These are phyloP conservation scores for Cicer judaicum DNA, from an alignment of 306 rosid species.

Conservation along the genomic window DNA sequence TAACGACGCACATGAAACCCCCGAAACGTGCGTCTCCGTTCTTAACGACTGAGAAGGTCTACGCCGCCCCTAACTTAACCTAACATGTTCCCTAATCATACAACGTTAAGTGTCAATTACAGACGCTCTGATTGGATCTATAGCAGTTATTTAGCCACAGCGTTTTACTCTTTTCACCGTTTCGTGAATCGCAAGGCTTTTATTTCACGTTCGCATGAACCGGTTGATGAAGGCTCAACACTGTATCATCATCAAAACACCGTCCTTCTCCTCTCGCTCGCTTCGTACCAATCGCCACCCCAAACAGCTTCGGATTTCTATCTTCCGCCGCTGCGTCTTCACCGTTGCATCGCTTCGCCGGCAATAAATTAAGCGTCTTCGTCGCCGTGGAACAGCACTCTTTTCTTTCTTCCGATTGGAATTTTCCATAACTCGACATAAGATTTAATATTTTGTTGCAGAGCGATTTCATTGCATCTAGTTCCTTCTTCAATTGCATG, in stretches of 20 bases:
- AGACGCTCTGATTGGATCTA: constrained; percentile 58
- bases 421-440: constrained; percentile 60
- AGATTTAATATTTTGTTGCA: constrained; percentile 69
- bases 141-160: constrained; percentile 64
- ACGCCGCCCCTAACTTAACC: constrained; percentile 32
- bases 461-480: constrained; percentile 71
- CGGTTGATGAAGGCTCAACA: constrained; percentile 53
- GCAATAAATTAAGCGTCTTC: constrained; percentile 61
- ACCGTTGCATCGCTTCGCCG: constrained; percentile 41
- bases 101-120: constrained; percentile 48
- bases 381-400: constrained; percentile 40
- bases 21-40: constrained; percentile 54
- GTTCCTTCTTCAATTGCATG: constrained; percentile 62
- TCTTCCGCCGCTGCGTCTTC: constrained; percentile 25
- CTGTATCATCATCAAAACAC: constrained; percentile 49
- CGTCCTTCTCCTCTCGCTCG: constrained; percentile 56
- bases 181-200: constrained; percentile 55
- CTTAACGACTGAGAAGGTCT: constrained; percentile 46
- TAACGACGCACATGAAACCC: constrained; percentile 47
- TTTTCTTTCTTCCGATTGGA: constrained; percentile 44
- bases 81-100: constrained; percentile 4
- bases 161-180: constrained; percentile 43
- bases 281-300: constrained; percentile 66
- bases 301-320: constrained; percentile 62
- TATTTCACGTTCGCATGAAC: constrained; percentile 50